These are phyloP conservation scores for Coelastrella sp. DNA, from an alignment of 139 green algal species.

Conservation along the genomic window DNA sequence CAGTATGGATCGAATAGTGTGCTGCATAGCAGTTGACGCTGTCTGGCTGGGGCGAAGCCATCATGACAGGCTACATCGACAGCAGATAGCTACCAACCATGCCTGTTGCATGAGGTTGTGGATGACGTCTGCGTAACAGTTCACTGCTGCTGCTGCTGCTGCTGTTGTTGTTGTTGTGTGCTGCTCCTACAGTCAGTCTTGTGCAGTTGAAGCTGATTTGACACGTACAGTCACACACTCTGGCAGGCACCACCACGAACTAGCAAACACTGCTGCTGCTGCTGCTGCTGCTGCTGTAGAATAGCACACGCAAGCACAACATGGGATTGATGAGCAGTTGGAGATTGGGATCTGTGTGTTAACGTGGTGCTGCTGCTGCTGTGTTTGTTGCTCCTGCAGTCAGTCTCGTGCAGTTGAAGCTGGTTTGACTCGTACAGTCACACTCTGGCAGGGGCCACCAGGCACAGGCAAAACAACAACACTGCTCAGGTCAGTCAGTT, in stretches of 20 bases:
- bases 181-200: not conserved
- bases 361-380: not conserved
- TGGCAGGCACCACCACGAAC: slow-evolving; percentile 78
- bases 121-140: too few species aligned
- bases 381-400: not conserved
- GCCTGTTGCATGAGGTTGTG: too few species aligned
- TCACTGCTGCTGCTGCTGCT: not conserved
- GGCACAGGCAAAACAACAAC: slow-evolving; percentile 69
- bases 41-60: too few species aligned
- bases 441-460: slow-evolving; percentile 76
- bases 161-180: not conserved
- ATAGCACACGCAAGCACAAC: not conserved
- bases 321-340: not conserved
- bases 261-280: slow-evolving; percentile 59
- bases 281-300: too few species aligned
- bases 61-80: too few species aligned
- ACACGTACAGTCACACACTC: slow-evolving; percentile 63
- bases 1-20: too few species aligned
- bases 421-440: slow-evolving; percentile 62
- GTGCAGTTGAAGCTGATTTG: slow-evolving; percentile 58
- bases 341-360: not conserved
- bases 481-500: not conserved
- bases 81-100: too few species aligned
- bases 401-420: slow-evolving; percentile 54
- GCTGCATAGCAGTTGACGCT: too few species aligned